phyloP scores from a whole-genome alignment of 257 asterid species.

The Salvia splendens region DNA sequence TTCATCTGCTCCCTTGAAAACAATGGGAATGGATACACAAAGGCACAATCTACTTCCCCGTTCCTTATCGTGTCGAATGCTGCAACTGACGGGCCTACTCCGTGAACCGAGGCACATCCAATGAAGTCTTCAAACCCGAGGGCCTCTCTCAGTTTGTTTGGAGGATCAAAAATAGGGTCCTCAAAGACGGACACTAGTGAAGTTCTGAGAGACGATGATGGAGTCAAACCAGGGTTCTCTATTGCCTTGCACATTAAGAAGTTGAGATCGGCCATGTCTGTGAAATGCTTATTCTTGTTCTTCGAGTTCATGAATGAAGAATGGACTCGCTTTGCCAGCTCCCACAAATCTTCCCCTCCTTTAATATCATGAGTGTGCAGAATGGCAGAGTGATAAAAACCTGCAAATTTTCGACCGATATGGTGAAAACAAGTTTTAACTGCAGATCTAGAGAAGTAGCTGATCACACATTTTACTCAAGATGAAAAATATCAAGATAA shows the following conservation, averaged over 20 bases:
- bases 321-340: conserved; percentile 60
- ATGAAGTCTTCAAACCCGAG: conserved; percentile 73
- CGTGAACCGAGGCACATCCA: conserved; percentile 77
- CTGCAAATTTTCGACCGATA: conserved; percentile 39
- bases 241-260: conserved; percentile 87
- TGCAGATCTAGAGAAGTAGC: neutral
- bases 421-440: conserved; percentile 8
- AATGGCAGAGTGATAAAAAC: conserved; percentile 90
- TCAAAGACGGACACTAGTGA: conserved; percentile 74
- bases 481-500: neutral
- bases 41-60: conserved; percentile 68
- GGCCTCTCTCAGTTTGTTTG: conserved; percentile 34
- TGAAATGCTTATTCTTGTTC: conserved; percentile 70
- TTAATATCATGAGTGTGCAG: conserved; percentile 66
- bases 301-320: conserved; percentile 57
- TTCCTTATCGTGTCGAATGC: conserved; percentile 66
- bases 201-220: conserved; percentile 70
- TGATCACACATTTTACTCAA: neutral
- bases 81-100: conserved; percentile 85
- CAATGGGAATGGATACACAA: conserved; percentile 82
- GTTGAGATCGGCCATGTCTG: conserved; percentile 83
- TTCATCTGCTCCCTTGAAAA: conserved; percentile 85
- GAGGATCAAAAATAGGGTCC: conserved; percentile 49
- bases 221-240: conserved; percentile 74
- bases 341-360: conserved; percentile 69